Conservation (phyloP, 2,329 filamentous ascomycete species). For the Talaromyces sp. region DNA sequence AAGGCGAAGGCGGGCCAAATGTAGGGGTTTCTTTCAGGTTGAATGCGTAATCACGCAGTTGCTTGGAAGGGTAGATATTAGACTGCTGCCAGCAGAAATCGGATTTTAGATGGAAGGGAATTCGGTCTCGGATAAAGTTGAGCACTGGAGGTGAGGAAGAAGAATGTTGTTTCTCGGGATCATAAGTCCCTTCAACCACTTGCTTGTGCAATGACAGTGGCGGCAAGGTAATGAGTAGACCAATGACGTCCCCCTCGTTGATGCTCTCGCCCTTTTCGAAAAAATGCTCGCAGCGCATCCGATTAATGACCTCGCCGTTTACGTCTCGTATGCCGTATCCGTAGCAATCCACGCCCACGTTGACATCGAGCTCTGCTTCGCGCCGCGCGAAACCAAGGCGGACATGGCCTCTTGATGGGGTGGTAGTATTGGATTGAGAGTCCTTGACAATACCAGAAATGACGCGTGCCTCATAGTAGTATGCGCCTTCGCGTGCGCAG, state of each 20-base stretch:
- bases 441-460: constrained; percentile 58
- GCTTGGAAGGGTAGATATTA: constrained; percentile 68
- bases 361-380: constrained; percentile 45
- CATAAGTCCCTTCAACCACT: constrained; percentile 80
- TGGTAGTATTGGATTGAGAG: constrained; percentile 19
- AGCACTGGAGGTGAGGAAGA: constrained; percentile 47
- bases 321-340: constrained; percentile 91
- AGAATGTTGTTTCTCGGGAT: constrained; percentile 60
- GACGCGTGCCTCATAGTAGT: constrained; percentile 93
- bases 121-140: constrained; percentile 90
- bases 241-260: constrained; percentile 86
- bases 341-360: constrained; percentile 86
- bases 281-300: constrained; percentile 89
- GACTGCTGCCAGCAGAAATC: constrained; percentile 81
- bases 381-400: constrained; percentile 46
- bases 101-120: constrained; percentile 89
- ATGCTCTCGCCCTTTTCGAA: constrained; percentile 75
- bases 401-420: constrained; percentile 36
- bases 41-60: constrained; percentile 67
- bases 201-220: constrained; percentile 82
- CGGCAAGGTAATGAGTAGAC: constrained; percentile 85
- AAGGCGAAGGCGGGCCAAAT: constrained; percentile 49
- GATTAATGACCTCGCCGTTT: constrained; percentile 84
- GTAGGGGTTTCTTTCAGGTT: constrained; percentile 43
- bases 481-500: constrained; percentile 79